These are phyloP conservation scores for Tolypocladium ophioglossoides DNA, from an alignment of 2,329 filamentous ascomycete species.

Conservation along the genomic window DNA sequence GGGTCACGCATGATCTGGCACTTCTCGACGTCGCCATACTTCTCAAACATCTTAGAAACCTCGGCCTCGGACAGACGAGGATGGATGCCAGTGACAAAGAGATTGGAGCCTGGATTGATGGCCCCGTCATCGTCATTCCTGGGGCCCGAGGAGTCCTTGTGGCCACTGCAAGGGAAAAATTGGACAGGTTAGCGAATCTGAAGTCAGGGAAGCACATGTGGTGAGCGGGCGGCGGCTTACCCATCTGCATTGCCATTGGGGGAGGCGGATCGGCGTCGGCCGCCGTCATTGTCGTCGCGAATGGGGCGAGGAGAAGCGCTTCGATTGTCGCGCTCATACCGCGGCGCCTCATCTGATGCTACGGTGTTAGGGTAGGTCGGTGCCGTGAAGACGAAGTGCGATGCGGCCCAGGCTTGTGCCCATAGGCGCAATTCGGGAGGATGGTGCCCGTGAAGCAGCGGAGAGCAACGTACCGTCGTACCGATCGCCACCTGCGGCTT, in stretches of 20 bases:
- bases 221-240: constrained; percentile 8
- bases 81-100: constrained; percentile 97
- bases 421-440: not conserved
- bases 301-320: constrained; percentile 53
- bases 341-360: constrained; percentile 47
- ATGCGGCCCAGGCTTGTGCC: not conserved
- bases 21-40: constrained; percentile 97
- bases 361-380: not conserved
- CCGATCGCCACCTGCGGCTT: constrained; percentile 55
- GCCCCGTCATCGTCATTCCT: constrained; percentile 60
- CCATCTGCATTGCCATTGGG: constrained; percentile 37
- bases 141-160: constrained; percentile 42
- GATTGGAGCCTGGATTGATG: constrained; percentile 89
- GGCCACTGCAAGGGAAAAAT: constrained; percentile 21
- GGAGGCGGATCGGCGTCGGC: constrained; percentile 52
- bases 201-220: constrained; percentile 4
- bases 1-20: constrained; percentile 99
- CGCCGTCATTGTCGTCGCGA: constrained; percentile 50
- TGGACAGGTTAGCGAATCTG: not conserved
- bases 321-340: constrained; percentile 56
- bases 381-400: not conserved
- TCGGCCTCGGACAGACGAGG: constrained; percentile 83
- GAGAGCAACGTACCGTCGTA: constrained; percentile 44
- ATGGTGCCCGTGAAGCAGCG: constrained; percentile 1
- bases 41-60: constrained; percentile 91